Percentiles rank a stretch among this genome's conserved stretches.
Evolutionary conservation across 1,284 basidiomycete species (phyloP).

Genomic region (Malassezia vespertilionis): DNA sequence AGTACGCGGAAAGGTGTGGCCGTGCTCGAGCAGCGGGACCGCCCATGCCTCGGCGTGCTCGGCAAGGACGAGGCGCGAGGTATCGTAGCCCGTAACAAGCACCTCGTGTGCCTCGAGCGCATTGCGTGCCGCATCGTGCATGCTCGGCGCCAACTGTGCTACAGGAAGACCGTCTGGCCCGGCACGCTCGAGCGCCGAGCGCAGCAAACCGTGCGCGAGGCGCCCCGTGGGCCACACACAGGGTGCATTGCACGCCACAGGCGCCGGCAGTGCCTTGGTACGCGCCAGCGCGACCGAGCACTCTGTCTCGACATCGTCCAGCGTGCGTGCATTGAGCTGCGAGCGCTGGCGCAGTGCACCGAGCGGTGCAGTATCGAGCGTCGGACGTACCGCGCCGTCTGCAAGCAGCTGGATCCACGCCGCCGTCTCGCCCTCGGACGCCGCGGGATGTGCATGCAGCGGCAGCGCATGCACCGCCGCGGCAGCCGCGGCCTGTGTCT

Average conservation of each 20-base stretch:
- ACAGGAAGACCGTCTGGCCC: not conserved
- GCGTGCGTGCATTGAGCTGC: constrained; percentile 16
- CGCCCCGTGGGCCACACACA: too few species aligned
- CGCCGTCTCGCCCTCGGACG: constrained; percentile 15
- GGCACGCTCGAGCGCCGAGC: not conserved
- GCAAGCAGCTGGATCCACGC: constrained; percentile 13
- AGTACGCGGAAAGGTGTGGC: not conserved
- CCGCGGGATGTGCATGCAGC: constrained; percentile 2
- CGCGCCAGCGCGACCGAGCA: constrained; percentile 6
- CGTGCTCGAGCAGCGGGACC: not conserved
- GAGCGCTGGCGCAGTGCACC: constrained; percentile 11
- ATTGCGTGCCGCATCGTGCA: not conserved
- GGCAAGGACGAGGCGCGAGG: constrained; percentile 2
- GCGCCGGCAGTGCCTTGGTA: not conserved
- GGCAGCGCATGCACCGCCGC: not conserved
- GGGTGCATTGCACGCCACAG: not conserved
- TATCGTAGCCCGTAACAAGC: constrained; percentile 7
- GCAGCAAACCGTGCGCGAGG: too few species aligned
- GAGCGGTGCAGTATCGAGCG: constrained; percentile 6
- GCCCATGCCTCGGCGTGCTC: constrained; percentile 7
- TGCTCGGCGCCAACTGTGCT: not conserved
- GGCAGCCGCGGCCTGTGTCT: not conserved
- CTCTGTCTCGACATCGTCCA: constrained; percentile 18
- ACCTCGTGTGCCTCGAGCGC: not conserved
- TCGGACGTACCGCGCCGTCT: not conserved